Conservation (phyloP, 2,329 filamentous ascomycete genomes). For the Aspergillus glaucus region DNA sequence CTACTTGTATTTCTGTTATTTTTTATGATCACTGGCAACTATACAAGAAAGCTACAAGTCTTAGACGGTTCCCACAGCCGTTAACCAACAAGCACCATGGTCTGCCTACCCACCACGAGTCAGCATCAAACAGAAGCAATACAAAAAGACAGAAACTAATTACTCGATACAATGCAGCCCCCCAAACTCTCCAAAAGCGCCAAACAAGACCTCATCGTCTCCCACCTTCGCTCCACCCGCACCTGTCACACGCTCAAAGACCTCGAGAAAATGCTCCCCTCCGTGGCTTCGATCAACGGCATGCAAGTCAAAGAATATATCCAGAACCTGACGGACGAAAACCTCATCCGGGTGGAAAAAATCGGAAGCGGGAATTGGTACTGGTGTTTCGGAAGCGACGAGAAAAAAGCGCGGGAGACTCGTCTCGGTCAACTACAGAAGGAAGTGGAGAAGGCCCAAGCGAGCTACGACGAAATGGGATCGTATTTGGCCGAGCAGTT, state of each 20-base stretch:
- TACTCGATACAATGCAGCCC: slow-evolving; percentile 13
- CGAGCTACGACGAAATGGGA: slow-evolving; percentile 25
- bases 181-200: slow-evolving; percentile 54
- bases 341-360: slow-evolving; percentile 59
- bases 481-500: slow-evolving; percentile 34
- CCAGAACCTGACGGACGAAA: slow-evolving; percentile 56
- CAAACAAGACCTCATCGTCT: slow-evolving; percentile 53
- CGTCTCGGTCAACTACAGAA: slow-evolving; percentile 19
- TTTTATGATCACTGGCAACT: too few species aligned
- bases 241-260: slow-evolving; percentile 62
- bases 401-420: slow-evolving; percentile 42
- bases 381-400: slow-evolving; percentile 60
- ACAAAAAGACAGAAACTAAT: not conserved
- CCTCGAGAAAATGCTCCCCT: slow-evolving; percentile 58
- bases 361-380: slow-evolving; percentile 69
- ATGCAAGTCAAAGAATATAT: slow-evolving; percentile 65
- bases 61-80: too few species aligned
- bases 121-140: not conserved
- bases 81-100: not conserved
- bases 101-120: not conserved
- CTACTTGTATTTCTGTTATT: too few species aligned
- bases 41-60: too few species aligned
- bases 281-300: slow-evolving; percentile 56
- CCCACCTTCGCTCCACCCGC: slow-evolving; percentile 54
- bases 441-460: slow-evolving; percentile 25